These are phyloP conservation scores for Ambrosia artemisiifolia DNA, from an alignment of 129 eudicot species.

Conservation along the genomic window DNA sequence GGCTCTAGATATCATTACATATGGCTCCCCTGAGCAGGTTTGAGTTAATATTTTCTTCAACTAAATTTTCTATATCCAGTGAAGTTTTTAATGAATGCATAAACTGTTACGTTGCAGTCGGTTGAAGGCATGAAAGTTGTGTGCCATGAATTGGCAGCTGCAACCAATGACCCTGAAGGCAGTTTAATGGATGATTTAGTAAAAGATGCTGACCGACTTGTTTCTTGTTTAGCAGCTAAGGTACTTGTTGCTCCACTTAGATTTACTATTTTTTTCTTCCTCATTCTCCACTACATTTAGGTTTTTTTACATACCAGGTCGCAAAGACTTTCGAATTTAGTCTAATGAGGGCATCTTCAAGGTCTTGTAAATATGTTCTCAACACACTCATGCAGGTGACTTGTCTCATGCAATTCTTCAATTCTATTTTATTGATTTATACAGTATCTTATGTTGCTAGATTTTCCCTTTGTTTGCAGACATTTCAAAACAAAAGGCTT, in stretches of 20 bases:
- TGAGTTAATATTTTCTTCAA: constrained; percentile 10
- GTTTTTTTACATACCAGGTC: constrained; percentile 45
- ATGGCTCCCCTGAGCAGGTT: constrained; percentile 98
- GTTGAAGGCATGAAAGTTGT: constrained; percentile 99
- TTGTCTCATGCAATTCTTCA: neutral
- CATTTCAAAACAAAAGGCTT: constrained; percentile 84
- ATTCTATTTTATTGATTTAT: neutral
- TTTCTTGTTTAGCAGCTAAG: constrained; percentile 88
- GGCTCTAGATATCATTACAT: constrained; percentile 79
- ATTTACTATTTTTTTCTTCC: neutral
- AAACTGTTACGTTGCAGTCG: constrained; percentile 54
- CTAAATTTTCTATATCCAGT: neutral
- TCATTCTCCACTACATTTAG: neutral
- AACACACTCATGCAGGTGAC: constrained; percentile 96
- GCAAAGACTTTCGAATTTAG: constrained; percentile 96
- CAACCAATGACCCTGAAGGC: constrained; percentile 75
- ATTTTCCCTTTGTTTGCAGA: constrained; percentile 45
- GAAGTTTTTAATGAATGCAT: neutral
- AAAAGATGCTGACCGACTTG: constrained; percentile 95
- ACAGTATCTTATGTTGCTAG: constrained; percentile 8
- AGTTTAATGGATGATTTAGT: constrained; percentile 70
- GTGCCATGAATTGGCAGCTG: constrained; percentile 82
- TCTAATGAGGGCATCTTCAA: constrained; percentile 84
- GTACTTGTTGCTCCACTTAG: constrained; percentile 26
- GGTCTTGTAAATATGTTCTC: constrained; percentile 96